Conservation (phyloP, 2,329 filamentous ascomycete species). For the Sporothrix brasiliensis region DNA sequence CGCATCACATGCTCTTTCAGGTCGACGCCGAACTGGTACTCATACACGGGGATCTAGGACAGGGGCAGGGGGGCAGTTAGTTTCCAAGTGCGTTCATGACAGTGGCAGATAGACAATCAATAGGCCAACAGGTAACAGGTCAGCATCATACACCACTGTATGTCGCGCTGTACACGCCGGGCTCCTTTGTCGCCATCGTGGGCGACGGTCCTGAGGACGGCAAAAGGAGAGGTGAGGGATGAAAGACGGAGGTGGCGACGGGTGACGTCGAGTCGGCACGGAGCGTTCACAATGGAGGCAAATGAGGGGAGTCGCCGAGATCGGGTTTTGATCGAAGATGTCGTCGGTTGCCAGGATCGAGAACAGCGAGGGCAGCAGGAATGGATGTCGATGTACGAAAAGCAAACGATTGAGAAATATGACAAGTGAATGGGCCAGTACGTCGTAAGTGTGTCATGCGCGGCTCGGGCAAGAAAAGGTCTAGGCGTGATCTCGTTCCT, state of each 20-base stretch:
- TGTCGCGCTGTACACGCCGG: slow-evolving; percentile 67
- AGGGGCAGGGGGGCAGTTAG: slow-evolving; percentile 13
- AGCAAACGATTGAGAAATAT: background rate
- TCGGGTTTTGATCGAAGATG: background rate
- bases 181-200: slow-evolving; percentile 52
- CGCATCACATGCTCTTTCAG: slow-evolving; percentile 91
- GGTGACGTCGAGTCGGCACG: background rate
- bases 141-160: slow-evolving; percentile 63
- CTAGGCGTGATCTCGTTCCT: background rate
- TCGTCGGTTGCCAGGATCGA: background rate
- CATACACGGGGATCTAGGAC: slow-evolving; percentile 85
- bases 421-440: background rate
- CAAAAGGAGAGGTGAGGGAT: background rate
- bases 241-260: background rate
- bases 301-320: background rate
- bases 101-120: background rate
- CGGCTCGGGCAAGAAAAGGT: background rate
- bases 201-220: background rate
- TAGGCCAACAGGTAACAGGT: too few relatives aligned
- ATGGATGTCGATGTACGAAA: background rate
- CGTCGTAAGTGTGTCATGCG: background rate
- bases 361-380: background rate
- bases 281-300: background rate
- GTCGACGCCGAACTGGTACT: slow-evolving; percentile 82
- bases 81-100: too few relatives aligned